phyloP scores from a whole-genome alignment of 176 grass and related monocot species.

The Bothriochloa decipiens region DNA sequence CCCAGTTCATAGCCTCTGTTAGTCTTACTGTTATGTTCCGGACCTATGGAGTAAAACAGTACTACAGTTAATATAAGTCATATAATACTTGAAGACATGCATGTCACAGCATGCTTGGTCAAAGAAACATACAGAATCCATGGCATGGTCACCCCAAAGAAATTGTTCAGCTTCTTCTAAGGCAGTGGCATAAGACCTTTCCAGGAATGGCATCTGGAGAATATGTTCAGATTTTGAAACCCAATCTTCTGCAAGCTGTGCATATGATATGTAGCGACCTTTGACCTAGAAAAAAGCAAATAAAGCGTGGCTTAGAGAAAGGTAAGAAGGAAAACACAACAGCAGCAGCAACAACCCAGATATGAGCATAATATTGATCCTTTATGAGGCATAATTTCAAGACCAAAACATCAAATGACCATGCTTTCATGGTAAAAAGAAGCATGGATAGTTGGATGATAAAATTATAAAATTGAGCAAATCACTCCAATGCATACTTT shows the following conservation, averaged over 20 bases:
- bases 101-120: constrained; percentile 37
- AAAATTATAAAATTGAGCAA: constrained; percentile 1
- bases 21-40: constrained; percentile 68
- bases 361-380: constrained; percentile 28
- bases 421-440: constrained; percentile 34
- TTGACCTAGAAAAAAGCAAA: constrained; percentile 60
- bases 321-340: constrained; percentile 21
- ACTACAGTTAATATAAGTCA: constrained; percentile 36
- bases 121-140: constrained; percentile 79
- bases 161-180: constrained; percentile 81
- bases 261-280: constrained; percentile 56
- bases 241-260: constrained; percentile 86
- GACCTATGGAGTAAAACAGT: constrained; percentile 57
- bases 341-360: neutral
- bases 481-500: neutral
- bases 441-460: neutral
- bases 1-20: constrained; percentile 68
- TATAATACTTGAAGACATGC: constrained; percentile 12
- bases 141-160: constrained; percentile 83
- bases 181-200: constrained; percentile 62
- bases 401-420: neutral
- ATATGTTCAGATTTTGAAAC: constrained; percentile 65
- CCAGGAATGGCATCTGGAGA: constrained; percentile 67
- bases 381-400: neutral
- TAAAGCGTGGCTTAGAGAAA: constrained; percentile 23